These are phyloP conservation scores for Apium graveolens DNA, from an alignment of 129 eudicot genomes.

Conservation along the genomic window DNA sequence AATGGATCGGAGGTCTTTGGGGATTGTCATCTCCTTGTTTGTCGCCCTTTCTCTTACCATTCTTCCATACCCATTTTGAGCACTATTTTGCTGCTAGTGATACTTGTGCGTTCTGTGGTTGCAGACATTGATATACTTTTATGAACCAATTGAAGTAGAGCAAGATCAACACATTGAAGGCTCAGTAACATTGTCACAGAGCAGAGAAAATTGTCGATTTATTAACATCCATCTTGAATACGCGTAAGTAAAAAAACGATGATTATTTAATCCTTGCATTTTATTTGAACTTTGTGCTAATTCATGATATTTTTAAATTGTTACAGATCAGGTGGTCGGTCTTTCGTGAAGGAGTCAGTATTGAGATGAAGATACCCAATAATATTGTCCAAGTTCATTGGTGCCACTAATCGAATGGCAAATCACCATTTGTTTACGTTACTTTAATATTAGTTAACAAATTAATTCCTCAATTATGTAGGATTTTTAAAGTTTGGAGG, in stretches of 20 bases:
- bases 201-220: conserved; percentile 86
- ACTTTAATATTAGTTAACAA: background rate
- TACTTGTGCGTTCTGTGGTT: background rate
- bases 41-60: background rate
- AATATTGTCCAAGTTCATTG: background rate
- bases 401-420: background rate
- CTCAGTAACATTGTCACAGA: conserved; percentile 67
- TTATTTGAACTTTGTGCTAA: background rate
- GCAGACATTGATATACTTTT: conserved; percentile 85
- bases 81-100: background rate
- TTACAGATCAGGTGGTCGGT: conserved; percentile 74
- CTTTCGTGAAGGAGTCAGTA: conserved; percentile 71
- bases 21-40: background rate
- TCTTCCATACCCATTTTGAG: background rate
- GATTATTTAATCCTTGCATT: background rate
- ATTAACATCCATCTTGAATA: conserved; percentile 90
- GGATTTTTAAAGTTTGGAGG: background rate
- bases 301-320: conserved; percentile 1
- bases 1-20: background rate
- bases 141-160: conserved; percentile 82
- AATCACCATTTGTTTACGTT: background rate
- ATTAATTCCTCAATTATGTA: background rate
- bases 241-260: conserved; percentile 43
- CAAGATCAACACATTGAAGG: conserved; percentile 93
- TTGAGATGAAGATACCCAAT: conserved; percentile 38